Percentiles rank a stretch among this genome's conserved stretches.
Evolutionary conservation across 2,329 filamentous ascomycete species (phyloP).

Genomic region (Cordyceps cateniannulata): DNA sequence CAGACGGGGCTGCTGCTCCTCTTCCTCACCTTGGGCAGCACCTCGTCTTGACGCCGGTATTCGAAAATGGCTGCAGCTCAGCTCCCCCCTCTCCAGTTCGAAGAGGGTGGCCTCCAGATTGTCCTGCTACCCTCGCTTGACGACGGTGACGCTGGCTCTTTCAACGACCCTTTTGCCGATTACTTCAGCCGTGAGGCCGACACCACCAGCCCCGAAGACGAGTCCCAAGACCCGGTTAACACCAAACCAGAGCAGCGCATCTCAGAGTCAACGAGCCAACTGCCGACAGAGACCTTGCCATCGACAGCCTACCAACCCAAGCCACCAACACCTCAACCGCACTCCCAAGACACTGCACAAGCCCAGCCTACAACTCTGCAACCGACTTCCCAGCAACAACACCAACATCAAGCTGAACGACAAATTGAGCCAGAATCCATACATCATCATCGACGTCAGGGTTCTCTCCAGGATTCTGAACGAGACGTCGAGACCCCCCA

Average conservation of each 20-base stretch:
- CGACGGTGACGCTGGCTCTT: background rate
- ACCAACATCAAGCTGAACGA: background rate
- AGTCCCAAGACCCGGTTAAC: background rate
- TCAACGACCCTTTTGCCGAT: constrained; percentile 3
- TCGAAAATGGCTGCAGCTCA: constrained; percentile 11
- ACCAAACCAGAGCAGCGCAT: background rate
- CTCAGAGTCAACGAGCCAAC: background rate
- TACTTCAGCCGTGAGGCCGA: background rate
- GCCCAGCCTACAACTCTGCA: background rate
- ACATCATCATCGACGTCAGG: background rate
- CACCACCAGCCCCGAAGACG: background rate
- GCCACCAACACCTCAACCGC: background rate
- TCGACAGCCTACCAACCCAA: background rate
- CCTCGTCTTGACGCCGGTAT: constrained; percentile 3
- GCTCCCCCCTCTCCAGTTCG: constrained; percentile 14
- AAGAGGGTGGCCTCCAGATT: constrained; percentile 10
- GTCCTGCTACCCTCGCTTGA: constrained; percentile 10
- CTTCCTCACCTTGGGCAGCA: background rate
- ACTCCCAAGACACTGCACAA: background rate
- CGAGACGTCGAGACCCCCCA: background rate
- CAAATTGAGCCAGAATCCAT: background rate
- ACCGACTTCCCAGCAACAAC: background rate
- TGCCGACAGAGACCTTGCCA: background rate
- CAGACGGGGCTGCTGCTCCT: constrained; percentile 9
- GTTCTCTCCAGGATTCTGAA: background rate